Evolutionary conservation across 164 flowering plant species (phyloP).

Genomic region (Vitis riparia): DNA sequence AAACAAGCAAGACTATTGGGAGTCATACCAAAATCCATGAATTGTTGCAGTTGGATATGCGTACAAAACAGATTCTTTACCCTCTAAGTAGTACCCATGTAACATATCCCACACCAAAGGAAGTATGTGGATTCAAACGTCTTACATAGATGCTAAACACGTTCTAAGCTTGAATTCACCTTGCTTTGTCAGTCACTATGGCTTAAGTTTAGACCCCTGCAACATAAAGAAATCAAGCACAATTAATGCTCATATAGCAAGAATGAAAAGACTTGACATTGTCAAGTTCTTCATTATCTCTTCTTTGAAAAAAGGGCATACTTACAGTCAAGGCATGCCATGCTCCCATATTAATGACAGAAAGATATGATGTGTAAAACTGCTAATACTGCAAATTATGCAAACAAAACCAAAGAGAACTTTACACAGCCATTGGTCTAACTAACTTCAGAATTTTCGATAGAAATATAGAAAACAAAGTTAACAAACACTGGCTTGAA

Average conservation of each 20-base stretch:
- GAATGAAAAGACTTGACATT: not conserved
- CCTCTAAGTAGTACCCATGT: not conserved
- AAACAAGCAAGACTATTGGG: not conserved
- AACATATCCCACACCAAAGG: not conserved
- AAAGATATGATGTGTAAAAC: not conserved
- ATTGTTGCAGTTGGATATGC: not conserved
- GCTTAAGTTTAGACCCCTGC: not conserved
- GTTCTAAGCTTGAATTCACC: not conserved
- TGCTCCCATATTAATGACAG: not conserved
- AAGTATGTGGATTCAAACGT: not conserved
- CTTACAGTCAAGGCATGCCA: not conserved
- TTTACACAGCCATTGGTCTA: not conserved
- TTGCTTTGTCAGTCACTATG: not conserved
- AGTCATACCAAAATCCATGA: not conserved
- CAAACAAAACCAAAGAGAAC: not conserved
- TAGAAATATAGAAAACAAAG: slow-evolving; percentile 1
- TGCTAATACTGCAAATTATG: not conserved
- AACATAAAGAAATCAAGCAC: not conserved
- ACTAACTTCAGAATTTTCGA: not conserved
- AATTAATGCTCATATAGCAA: not conserved
- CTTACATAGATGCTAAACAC: not conserved
- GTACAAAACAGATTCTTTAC: not conserved
- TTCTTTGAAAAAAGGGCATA: not conserved
- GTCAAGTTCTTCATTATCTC: not conserved
- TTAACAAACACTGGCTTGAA: not conserved